Evolutionary conservation across 352 stramenopile genomes (phyloP), one percentile per base, ranked within the genome.

Genomic region (Plasmopara viticola): DNA sequence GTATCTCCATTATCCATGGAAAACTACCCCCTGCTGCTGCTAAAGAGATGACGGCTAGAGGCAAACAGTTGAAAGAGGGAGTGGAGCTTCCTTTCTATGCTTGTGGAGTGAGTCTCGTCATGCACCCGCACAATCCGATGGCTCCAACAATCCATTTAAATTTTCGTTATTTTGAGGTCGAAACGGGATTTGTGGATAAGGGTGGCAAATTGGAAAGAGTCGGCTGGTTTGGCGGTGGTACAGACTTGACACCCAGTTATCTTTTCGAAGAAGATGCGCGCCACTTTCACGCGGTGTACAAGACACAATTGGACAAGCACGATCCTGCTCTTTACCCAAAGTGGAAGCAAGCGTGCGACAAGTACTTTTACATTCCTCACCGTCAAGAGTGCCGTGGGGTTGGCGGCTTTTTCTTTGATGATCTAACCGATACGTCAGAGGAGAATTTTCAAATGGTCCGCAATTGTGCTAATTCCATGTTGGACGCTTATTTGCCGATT

Each of bases 361-460:
- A 97, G 60, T 99, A 99, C 78, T 99, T 99, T 56, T 87, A 96
- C 57, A 99, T 98, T 58, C 80, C 84, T 49, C 96, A 99, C 69
- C 90, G 97, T 34, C 78, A 95, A 33, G 95, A 99, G 72, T 87
- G 86, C 20, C 84, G 97, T 38, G 97, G 97, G 31, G 69, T 99
- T 20, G 97, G 97, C 12, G 97, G 97, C 31, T 98, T 99, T 56
- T 99, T 99, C 78, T 99, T 97, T 56, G 95, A 99, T 67, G 95
- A 99, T 66, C 70, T 98, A 35, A 97, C 96, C 30, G 93, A 98
- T 63, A 92, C 88, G 44, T 84, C 86, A 0, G 93, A 98, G 44
- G 61, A 85, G 56, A 85, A 78, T 40, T 93, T 90, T 66, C 75
- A 88, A 68, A 90, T 80, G 68, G 71, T 89, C 38, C 78, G 82